These are phyloP conservation scores for Austroboletus festivus DNA, from an alignment of 768 basidiomycete genomes.

Conservation along the genomic window DNA sequence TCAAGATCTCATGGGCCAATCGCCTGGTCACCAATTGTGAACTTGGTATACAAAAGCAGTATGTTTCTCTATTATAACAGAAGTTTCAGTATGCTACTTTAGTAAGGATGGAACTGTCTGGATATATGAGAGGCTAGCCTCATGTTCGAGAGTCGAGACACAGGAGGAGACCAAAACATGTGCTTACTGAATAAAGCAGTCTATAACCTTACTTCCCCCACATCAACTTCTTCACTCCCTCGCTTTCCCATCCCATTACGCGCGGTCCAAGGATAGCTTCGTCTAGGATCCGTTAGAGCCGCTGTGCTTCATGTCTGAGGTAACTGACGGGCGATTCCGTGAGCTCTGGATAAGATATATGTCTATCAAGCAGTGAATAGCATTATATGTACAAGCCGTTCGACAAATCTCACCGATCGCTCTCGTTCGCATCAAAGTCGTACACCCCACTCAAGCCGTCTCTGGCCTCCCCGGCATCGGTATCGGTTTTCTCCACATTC, in stretches of 20 bases:
- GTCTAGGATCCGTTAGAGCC: constrained; percentile 60
- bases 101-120: neutral
- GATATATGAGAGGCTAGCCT: too few species aligned
- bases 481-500: constrained; percentile 53
- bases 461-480: constrained; percentile 54
- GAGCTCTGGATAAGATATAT: constrained; percentile 69
- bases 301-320: constrained; percentile 63
- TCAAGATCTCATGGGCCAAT: neutral
- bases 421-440: constrained; percentile 59
- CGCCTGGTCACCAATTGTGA: neutral
- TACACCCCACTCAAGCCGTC: constrained; percentile 74
- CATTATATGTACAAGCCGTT: neutral
- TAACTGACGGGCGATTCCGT: constrained; percentile 72
- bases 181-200: too few species aligned
- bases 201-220: constrained; percentile 29
- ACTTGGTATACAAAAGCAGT: neutral
- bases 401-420: constrained; percentile 25
- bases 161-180: too few species aligned
- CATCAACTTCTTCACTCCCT: constrained; percentile 27
- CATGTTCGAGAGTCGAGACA: too few species aligned
- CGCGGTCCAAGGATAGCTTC: constrained; percentile 33
- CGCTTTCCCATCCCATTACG: constrained; percentile 32
- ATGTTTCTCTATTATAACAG: neutral
- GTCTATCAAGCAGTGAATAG: constrained; percentile 41
- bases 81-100: constrained; percentile 2